Evolutionary conservation across 768 basidiomycete genomes (phyloP).

Genomic region (Psilocybe tampanensis): DNA sequence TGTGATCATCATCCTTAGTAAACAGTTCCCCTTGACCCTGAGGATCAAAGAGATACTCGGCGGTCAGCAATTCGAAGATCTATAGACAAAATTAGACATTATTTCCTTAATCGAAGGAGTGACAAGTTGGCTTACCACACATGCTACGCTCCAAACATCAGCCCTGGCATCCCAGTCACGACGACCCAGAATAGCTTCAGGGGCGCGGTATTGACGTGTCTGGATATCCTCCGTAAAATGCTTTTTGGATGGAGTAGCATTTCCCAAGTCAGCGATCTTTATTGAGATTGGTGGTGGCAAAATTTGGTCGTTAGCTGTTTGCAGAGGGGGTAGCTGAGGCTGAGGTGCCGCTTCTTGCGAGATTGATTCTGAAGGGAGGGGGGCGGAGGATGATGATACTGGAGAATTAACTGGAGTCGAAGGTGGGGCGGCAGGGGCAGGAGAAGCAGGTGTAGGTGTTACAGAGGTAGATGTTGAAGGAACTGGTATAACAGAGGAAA

Average conservation of each 20-base stretch:
- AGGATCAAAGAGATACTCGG: constrained; percentile 92
- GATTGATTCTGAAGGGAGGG: constrained; percentile 15
- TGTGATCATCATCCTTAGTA: constrained; percentile 93
- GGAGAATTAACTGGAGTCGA: constrained; percentile 39
- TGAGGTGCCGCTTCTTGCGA: constrained; percentile 13
- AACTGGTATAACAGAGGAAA: constrained; percentile 10
- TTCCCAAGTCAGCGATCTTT: constrained; percentile 94
- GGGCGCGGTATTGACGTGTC: constrained; percentile 93
- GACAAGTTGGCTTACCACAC: constrained; percentile 55
- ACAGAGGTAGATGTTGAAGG: constrained; percentile 8
- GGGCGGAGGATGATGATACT: constrained; percentile 19
- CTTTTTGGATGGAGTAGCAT: constrained; percentile 87
- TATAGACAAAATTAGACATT: constrained; percentile 24
- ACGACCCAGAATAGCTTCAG: constrained; percentile 91
- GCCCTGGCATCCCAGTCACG: constrained; percentile 84
- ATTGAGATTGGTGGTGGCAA: constrained; percentile 62
- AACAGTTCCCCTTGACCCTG: constrained; percentile 81
- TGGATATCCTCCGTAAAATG: constrained; percentile 96
- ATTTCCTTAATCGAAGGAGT: not conserved
- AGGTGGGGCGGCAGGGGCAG: constrained; percentile 35
- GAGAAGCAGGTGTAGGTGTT: constrained; percentile 27
- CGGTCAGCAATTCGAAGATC: constrained; percentile 88
- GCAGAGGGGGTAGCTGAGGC: constrained; percentile 23
- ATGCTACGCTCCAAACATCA: constrained; percentile 92
- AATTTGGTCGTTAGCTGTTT: constrained; percentile 19